phyloP scores from a whole-genome alignment of 768 basidiomycete genomes.

The Rhodotorula diobovata region DNA sequence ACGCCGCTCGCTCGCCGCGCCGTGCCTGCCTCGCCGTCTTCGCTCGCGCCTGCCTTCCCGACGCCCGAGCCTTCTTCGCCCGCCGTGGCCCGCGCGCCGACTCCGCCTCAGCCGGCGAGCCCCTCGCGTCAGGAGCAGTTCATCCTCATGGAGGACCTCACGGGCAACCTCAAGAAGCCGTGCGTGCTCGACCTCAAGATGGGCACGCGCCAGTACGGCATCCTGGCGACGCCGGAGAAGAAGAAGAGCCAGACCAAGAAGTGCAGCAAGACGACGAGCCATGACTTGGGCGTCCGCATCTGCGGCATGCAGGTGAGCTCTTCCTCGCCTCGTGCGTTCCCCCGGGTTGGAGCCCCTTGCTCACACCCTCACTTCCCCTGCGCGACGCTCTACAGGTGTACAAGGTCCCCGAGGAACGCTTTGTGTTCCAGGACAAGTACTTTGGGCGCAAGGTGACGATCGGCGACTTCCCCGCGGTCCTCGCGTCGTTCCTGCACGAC shows the following conservation, averaged over 20 bases:
- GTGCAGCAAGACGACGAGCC: conserved; percentile 91
- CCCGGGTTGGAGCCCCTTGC: no score
- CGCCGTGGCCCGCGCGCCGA: not conserved
- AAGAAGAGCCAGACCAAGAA: conserved; percentile 99
- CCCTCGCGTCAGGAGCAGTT: conserved; percentile 87
- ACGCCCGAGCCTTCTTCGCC: not conserved
- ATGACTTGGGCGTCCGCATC: conserved; percentile 80
- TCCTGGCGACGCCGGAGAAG: conserved; percentile 84
- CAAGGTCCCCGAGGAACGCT: conserved; percentile 77
- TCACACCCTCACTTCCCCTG: not conserved
- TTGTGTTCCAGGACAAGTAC: conserved; percentile 93
- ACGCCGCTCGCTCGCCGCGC: not conserved
- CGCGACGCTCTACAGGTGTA: conserved; percentile 64
- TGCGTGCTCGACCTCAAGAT: conserved; percentile 98
- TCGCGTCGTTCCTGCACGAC: conserved; percentile 77
- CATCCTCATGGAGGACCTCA: conserved; percentile 97
- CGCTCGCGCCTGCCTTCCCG: not conserved
- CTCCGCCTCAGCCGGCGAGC: conserved; percentile 3
- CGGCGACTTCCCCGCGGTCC: conserved; percentile 74
- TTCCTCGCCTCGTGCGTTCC: not conserved
- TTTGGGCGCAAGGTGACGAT: conserved; percentile 83
- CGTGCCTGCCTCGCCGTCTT: not conserved
- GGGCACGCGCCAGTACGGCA: conserved; percentile 98
- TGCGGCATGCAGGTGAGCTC: conserved; percentile 95
- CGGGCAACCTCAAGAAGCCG: conserved; percentile 79